These are phyloP conservation scores for Coniferiporia weirii DNA, from an alignment of 1,284 basidiomycete species.

Conservation along the genomic window DNA sequence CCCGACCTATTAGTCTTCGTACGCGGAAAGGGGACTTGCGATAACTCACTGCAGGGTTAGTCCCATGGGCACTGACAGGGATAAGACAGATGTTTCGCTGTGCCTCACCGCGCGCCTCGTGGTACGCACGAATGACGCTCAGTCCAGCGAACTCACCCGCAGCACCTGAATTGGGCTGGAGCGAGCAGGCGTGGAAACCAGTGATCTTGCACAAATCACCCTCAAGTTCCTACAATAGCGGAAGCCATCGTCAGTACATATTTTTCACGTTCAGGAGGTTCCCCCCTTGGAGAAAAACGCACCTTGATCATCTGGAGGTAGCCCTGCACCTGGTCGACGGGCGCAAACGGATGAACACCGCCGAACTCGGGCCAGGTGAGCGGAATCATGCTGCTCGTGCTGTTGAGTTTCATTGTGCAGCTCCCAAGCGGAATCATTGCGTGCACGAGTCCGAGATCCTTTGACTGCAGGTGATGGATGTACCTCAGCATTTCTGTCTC, in stretches of 20 bases:
- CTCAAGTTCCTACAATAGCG: constrained; percentile 62
- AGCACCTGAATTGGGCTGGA: constrained; percentile 98
- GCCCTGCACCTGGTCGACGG: constrained; percentile 85
- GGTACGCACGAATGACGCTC: constrained; percentile 90
- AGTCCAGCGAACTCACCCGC: constrained; percentile 95
- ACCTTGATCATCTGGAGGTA: constrained; percentile 77
- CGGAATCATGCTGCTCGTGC: constrained; percentile 94
- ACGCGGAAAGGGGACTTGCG: constrained; percentile 1
- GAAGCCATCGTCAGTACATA: constrained; percentile 28
- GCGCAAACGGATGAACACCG: constrained; percentile 89
- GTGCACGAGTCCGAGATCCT: constrained; percentile 93
- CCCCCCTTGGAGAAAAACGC: neutral
- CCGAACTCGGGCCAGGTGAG: constrained; percentile 93
- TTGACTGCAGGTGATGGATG: constrained; percentile 89
- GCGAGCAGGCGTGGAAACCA: constrained; percentile 89
- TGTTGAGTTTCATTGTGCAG: constrained; percentile 97
- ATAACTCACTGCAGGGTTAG: constrained; percentile 81
- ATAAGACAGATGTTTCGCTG: constrained; percentile 93
- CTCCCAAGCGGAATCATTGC: constrained; percentile 97
- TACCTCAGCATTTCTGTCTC: constrained; percentile 98
- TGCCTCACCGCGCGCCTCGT: constrained; percentile 80
- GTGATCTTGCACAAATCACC: constrained; percentile 90
- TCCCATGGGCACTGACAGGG: constrained; percentile 93
- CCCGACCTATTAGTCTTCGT: constrained; percentile 17
- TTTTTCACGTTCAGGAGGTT: constrained; percentile 30